Evolutionary conservation across 495 filamentous ascomycete species (phyloP), one percentile per base, ranked within the genome.

Genomic region (Xylaria flabelliformis): DNA sequence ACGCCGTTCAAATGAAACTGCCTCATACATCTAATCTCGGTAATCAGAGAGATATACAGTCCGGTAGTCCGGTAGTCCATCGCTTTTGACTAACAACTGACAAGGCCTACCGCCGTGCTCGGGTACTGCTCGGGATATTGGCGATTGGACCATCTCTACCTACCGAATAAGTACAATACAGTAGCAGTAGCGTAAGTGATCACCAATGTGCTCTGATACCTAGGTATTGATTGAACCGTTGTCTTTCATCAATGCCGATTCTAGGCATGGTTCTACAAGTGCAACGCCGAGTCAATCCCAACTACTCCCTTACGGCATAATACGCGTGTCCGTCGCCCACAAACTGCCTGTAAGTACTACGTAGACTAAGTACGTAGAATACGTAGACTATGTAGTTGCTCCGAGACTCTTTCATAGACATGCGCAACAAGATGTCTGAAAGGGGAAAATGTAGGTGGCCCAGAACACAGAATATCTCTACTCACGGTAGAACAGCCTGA

Each of bases 371-470:
- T 2, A 29, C n/a, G n/a, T n/a, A n/a, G n/a, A n/a, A n/a, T 39
- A 39, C 36, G 36, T 8, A 39, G 34, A 29, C 26, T 29, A 29
- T 2, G 26, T 2, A 29, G 34, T 8, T 8, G 8, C 36, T 6
- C n/a, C n/a, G 36, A 62, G 59, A 63, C 61, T 15, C 21, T 44
- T 63, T 15, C 32, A n/a, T 61, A 34, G 17, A 61, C 32, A 61
- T 36, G 29, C 58, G 63, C 24, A 44, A 50, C 24, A 19, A 29
- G 2, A 65, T 65, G 42, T 65, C 63, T 48, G 3, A 7, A 65
- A 48, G 7, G 26, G 63, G 63, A 50, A 50, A 48, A 50, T 65
- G 63, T 36, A 5, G 44, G 44, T 29, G 39, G 36, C n/a, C 17
- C 12, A 44, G n/a, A 8, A 32, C 13, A n/a, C 48, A 26, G 12